Evolutionary conservation across 176 grass and related monocot species (phyloP), one percentile per base, ranked within the genome.

Genomic region (Saccharum officinarum): DNA sequence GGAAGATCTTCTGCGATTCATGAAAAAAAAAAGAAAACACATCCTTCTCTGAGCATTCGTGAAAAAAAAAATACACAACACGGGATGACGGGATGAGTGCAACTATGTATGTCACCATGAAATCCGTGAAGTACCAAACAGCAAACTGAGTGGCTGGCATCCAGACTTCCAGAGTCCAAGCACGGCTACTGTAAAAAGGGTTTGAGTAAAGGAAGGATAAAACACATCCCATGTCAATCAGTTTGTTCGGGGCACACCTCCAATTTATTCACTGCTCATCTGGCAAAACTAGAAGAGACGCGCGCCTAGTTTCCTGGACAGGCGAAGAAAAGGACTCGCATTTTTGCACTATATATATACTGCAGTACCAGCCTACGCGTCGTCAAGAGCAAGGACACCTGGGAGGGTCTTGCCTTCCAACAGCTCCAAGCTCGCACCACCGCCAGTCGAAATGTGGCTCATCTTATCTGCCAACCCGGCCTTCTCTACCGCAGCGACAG

Each of bases 381-480:
- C 86, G 23, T 94, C 76, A n/a, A 97, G 92, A 68, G 94, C 92
- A 76, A 94, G 85, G 10, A 97, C 94, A 67, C 92, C 94, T 16
- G 94, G 89, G 17, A 94, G 92, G n/a, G 78, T 62, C 85, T 94
- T 94, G 73, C 94, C 94, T 69, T 97, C 94, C 42, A 97, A 8
- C 44, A 94, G 59, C 83, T 97, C 94, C 39, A 97, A 69, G 87
- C 94, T 97, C 5, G 94, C 92, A 8, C 94, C 94, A 22, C 94
- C 94, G 1, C 94, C 94, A 0, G 90, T 97, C 1, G 94, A 97
- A 69, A 97, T 97, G 83, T 97, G 94, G 92, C 92, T 97, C 94
- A 97, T 97, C 72, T 97, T 97, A 62, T 89, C 77, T 0, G 87
- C 87, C 23, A 97, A 45, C 3, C 94, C 94, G 0, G 82, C 92